These are phyloP conservation scores for Colletotrichum aenigma DNA, from an alignment of 2,329 filamentous ascomycete species.

Conservation along the genomic window DNA sequence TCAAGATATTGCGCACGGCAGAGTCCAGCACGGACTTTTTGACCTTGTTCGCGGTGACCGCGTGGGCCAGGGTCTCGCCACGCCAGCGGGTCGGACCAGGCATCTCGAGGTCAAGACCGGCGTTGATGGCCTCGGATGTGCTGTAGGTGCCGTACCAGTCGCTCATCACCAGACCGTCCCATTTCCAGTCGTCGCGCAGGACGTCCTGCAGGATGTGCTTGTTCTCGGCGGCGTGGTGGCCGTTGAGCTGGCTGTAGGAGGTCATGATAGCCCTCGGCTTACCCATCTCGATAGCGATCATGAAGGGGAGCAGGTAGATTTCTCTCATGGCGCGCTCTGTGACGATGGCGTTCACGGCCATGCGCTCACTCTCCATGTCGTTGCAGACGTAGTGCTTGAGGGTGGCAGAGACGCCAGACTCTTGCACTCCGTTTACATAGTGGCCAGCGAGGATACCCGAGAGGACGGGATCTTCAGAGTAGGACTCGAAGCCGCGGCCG, in stretches of 20 bases:
- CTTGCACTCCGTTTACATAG: constrained; percentile 59
- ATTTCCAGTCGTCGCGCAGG: constrained; percentile 61
- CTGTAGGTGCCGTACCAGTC: constrained; percentile 65
- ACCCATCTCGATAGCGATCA: constrained; percentile 57
- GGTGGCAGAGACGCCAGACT: constrained; percentile 58
- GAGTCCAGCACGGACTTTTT: constrained; percentile 57
- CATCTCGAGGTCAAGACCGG: constrained; percentile 42
- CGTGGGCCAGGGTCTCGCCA: constrained; percentile 50
- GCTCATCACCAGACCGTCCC: constrained; percentile 61
- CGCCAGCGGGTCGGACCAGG: constrained; percentile 38
- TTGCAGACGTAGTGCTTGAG: constrained; percentile 68
- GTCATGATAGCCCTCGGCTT: constrained; percentile 62
- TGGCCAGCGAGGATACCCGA: constrained; percentile 58
- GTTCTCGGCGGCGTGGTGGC: constrained; percentile 37
- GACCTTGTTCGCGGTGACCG: constrained; percentile 60
- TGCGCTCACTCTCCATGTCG: constrained; percentile 63
- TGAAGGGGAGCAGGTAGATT: constrained; percentile 63
- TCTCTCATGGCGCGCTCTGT: constrained; percentile 61
- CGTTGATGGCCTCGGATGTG: constrained; percentile 33
- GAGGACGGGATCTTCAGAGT: constrained; percentile 62
- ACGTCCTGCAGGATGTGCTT: constrained; percentile 52
- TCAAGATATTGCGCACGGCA: constrained; percentile 32
- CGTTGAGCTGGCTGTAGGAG: constrained; percentile 48
- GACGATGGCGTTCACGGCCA: constrained; percentile 58
- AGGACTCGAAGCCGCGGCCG: constrained; percentile 63